Evolutionary conservation across 306 rosid species (phyloP), one percentile per base, ranked within the genome.

Genomic region (Vigna unguiculata): DNA sequence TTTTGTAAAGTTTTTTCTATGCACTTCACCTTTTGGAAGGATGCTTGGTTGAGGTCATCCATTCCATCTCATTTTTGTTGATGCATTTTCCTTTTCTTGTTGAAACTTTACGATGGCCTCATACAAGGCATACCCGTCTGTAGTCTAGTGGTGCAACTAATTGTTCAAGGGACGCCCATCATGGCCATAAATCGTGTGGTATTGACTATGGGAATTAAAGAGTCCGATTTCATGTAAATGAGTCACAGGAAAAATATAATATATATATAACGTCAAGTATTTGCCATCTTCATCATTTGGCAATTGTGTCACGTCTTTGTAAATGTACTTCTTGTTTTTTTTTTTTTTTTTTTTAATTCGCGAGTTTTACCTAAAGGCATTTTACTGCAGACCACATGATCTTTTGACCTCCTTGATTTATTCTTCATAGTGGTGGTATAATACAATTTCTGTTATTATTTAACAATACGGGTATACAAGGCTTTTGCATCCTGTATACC

Each of bases 1-100:
- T 45, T 45, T 40, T 85, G 85, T 85, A 75, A 62, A 85, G 83
- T 22, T 63, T 71, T 59, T 74, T 74, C 74, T 34, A 34, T 77
- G 71, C 68, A 12, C 15, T 62, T 43, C 54, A 69, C 60, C 54
- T 19, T 57, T 22, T 72, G 75, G 65, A 78, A 78, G 81, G 83
- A 74, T 83, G 83, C 22, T 78, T 68, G 69, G 70, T 69, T 21
- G 79, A 21, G 41, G 40, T 63, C 65, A 81, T 69, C 83, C 76
- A 38, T 72, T 77, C 75, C 74, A 69, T 77, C 32, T 41, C 41
- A 77, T 72, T 72, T 77, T 81, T 84, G 53, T 46, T 69, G n/a
- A 45, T 81, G 30, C 60, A 57, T 72, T 54, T 72, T 67, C 40
- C 15, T 62, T 53, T 54, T 62, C 74, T 45, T 52, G 80, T 55